Evolutionary conservation across 2,329 filamentous ascomycete genomes (phyloP).

Genomic region (Cladorrhinum sp.): DNA sequence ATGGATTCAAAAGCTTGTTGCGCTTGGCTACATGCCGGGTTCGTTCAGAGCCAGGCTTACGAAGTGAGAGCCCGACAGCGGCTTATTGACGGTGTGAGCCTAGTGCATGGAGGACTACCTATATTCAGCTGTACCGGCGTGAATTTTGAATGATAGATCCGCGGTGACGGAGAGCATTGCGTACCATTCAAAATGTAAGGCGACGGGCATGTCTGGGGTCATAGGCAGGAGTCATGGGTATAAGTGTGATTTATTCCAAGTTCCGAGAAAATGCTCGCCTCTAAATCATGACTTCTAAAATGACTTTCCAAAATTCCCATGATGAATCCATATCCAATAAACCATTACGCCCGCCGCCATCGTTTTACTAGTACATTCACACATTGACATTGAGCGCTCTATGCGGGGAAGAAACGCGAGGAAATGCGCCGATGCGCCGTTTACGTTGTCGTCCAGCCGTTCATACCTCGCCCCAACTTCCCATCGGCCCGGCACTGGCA

Average conservation of each 20-base stretch:
- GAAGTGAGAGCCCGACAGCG: conserved; percentile 8
- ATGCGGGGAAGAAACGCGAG: background rate
- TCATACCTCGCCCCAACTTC: conserved; percentile 72
- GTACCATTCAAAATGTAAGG: background rate
- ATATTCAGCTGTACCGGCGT: background rate
- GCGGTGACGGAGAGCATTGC: background rate
- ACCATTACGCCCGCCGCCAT: conserved; percentile 5
- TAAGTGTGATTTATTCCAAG: background rate
- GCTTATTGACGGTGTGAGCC: background rate
- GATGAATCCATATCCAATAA: conserved; percentile 8
- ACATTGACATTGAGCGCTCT: conserved; percentile 1
- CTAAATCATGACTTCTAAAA: conserved; percentile 5
- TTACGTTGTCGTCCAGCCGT: background rate
- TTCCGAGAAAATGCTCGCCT: background rate
- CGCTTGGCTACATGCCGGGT: background rate
- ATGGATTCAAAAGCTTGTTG: conserved; percentile 9
- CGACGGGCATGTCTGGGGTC: background rate
- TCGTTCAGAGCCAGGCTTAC: conserved; percentile 13
- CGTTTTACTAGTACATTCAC: background rate
- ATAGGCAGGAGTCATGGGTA: background rate
- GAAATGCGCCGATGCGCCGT: background rate
- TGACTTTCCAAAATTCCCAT: background rate
- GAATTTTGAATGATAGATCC: background rate
- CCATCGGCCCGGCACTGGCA: conserved; percentile 64
- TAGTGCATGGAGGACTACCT: background rate